These are phyloP conservation scores for Xanthoparmelia taractica DNA, from an alignment of 495 filamentous ascomycete genomes.

Conservation along the genomic window DNA sequence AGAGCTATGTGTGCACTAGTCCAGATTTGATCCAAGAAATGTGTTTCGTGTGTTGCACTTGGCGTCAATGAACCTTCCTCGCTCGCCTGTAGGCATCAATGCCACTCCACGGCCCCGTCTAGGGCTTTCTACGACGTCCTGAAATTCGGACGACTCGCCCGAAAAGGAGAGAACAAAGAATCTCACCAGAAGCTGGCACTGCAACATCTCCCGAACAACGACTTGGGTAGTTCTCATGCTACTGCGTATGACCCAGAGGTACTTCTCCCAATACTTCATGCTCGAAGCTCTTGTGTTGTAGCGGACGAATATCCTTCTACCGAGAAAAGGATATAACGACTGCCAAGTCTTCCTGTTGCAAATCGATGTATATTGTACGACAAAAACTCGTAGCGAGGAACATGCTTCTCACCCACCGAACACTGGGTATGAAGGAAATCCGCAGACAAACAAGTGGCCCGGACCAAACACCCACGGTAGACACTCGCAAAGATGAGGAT, in stretches of 20 bases:
- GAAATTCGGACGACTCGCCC: constrained; percentile 31
- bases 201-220: constrained; percentile 56
- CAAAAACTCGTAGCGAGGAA: background rate
- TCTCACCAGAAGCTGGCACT: constrained; percentile 45
- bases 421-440: constrained; percentile 10
- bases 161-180: constrained; percentile 36
- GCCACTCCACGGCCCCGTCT: background rate
- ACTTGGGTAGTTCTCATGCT: constrained; percentile 35
- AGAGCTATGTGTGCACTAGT: background rate
- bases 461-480: constrained; percentile 19
- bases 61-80: background rate
- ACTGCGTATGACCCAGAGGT: constrained; percentile 41
- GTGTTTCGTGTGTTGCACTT: no score
- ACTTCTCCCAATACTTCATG: background rate
- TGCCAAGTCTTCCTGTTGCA: constrained; percentile 36
- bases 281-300: background rate
- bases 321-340: constrained; percentile 32
- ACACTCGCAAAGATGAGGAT: constrained; percentile 15
- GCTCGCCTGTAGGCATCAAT: background rate
- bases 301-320: background rate
- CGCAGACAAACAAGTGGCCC: constrained; percentile 16
- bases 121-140: constrained; percentile 34
- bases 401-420: constrained; percentile 6
- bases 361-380: constrained; percentile 30
- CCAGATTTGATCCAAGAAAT: background rate